Base-by-base conservation (phyloP, 75 land plant species). In the Pinus albicaulis region DNA sequence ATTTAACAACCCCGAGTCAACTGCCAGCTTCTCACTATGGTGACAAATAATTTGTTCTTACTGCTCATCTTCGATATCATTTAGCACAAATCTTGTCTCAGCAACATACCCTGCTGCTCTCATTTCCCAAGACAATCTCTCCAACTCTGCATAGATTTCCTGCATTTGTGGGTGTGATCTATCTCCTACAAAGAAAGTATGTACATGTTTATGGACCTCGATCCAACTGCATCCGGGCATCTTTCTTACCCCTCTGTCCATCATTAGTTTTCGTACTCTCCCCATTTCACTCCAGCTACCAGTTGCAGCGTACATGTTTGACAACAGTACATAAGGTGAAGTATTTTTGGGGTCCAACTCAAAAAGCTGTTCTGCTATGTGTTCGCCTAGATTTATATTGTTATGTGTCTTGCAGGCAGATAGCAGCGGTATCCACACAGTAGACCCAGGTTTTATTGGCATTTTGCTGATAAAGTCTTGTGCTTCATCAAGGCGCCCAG, bases 161-260 rank as follows among this genome's bases (percentile, higher is more conserved):
- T 75, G 24, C 14, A 34, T 20, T 63, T 75, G 22, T 61, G 76
- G 76, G 28, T 75, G 44, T 31, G 20, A 48, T 48, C 53, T 59
- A 11, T 25, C 20, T 59, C 66, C 74, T 16, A 5, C 7, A n/a
- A 10, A 14, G 24, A 75, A 59, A 16, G 66, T 12, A 38, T 64
- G 38, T 64, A 64, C 38, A 34, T 5, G 31, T 64, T 64, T 64
- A 64, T 64, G 68, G 68, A 64, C 68, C 34, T 64, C 80, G 23
- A 76, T 76, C 79, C 79, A 76, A 41, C 76, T 28, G 38, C 79
- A 44, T 15, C 76, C 76, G 13, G 76, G 76, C 2, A 31, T 57
- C 28, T 58, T 56, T 52, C 19, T 55, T 23, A 56, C 26, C 12
- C 59, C 14, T 55, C 28, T 56, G 15, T 53, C 25, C 22, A 23